Evolutionary conservation across 306 rosid species (phyloP).

Genomic region (Cucumis cinereus): DNA sequence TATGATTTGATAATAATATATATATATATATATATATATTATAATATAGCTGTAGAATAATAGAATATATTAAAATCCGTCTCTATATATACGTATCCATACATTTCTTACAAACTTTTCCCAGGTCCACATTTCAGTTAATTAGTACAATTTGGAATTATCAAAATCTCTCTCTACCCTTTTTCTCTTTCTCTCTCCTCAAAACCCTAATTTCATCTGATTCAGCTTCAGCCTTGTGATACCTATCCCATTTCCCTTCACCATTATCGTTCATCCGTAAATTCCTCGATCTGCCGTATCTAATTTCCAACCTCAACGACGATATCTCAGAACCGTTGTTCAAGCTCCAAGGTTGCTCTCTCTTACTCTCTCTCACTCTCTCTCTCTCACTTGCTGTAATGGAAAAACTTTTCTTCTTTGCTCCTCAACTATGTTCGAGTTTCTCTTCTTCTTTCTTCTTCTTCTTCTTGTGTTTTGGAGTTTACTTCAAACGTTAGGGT

Average conservation of each 20-base stretch:
- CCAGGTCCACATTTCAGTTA: neutral
- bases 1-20: too few species aligned
- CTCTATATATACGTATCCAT: neutral
- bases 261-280: constrained; percentile 17
- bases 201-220: constrained; percentile 58
- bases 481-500: neutral
- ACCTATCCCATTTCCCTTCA: constrained; percentile 27
- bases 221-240: constrained; percentile 50
- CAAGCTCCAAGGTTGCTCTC: constrained; percentile 30
- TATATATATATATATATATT: too few species aligned
- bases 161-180: neutral
- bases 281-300: constrained; percentile 11
- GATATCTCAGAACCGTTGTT: neutral
- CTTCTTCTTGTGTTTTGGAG: constrained; percentile 1
- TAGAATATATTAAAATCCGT: neutral
- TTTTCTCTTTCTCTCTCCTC: constrained; percentile 6
- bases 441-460: neutral
- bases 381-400: neutral
- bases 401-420: neutral
- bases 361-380: neutral
- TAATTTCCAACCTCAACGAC: constrained; percentile 3
- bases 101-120: neutral
- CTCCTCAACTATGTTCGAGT: neutral
- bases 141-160: neutral
- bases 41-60: too few species aligned